Conservation (phyloP, 345 rosid species). For the Eucalyptus erythrocorys region DNA sequence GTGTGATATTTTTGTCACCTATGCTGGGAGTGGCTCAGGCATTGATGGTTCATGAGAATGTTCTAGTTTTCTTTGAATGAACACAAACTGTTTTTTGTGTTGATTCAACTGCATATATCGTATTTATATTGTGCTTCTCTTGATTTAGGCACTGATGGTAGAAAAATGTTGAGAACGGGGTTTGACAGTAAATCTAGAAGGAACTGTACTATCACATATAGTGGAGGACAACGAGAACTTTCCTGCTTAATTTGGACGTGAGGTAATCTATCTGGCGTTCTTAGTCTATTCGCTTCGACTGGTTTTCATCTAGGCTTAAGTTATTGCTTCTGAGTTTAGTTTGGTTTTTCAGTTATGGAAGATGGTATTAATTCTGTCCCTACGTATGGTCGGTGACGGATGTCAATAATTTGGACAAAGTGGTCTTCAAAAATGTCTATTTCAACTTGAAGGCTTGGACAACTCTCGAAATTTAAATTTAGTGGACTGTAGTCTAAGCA, state of each 20-base stretch:
- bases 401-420: background rate
- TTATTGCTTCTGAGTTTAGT: background rate
- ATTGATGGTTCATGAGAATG: background rate
- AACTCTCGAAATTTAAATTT: background rate
- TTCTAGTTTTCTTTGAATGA: background rate
- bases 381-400: background rate
- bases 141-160: constrained; percentile 47
- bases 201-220: constrained; percentile 41
- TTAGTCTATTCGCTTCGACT: background rate
- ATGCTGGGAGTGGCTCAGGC: background rate
- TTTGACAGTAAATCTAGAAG: constrained; percentile 44
- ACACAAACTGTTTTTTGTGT: background rate
- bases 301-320: background rate
- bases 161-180: constrained; percentile 57
- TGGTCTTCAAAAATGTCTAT: background rate
- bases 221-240: constrained; percentile 69
- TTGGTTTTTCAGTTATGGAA: background rate
- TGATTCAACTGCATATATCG: background rate
- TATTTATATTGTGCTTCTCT: background rate
- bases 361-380: background rate
- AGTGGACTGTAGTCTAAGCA: background rate
- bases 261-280: constrained; percentile 24
- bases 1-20: background rate
- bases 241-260: constrained; percentile 90
- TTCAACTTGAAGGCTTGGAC: background rate